These are phyloP conservation scores for Wickerhamomyces strasburgensis DNA, from an alignment of 805 yeast genomes.

Conservation along the genomic window DNA sequence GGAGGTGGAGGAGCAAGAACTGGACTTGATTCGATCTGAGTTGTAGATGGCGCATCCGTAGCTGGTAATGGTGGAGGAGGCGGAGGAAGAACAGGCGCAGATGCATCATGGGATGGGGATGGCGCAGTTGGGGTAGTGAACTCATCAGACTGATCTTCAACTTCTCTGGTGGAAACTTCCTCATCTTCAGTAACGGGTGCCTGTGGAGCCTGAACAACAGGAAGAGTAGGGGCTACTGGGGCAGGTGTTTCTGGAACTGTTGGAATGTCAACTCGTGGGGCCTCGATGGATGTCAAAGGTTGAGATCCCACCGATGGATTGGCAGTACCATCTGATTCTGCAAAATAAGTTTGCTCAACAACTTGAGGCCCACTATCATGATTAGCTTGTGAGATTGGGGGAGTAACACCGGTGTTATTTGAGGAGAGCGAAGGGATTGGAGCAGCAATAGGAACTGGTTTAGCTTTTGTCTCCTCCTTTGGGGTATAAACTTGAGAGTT, in stretches of 20 bases:
- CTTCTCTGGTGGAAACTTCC: background rate
- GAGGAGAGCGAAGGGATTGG: constrained; percentile 24
- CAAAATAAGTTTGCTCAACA: background rate
- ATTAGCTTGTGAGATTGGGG: constrained; percentile 3
- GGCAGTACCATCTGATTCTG: too few species aligned
- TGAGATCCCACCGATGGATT: too few species aligned
- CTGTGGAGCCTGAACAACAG: constrained; percentile 1
- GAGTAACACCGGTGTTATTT: constrained; percentile 7
- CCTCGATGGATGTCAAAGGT: too few species aligned
- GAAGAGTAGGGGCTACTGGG: constrained; percentile 7
- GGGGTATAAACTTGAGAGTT: constrained; percentile 18
- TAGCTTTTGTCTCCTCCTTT: constrained; percentile 17
- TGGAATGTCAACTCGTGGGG: too few species aligned
- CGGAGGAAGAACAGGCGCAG: constrained; percentile 28
- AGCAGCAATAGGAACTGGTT: constrained; percentile 23
- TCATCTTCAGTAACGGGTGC: background rate
- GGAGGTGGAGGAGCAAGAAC: constrained; percentile 10
- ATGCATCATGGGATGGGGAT: constrained; percentile 24
- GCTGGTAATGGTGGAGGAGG: constrained; percentile 34
- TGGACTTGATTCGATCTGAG: constrained; percentile 29
- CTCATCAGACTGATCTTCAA: constrained; percentile 9
- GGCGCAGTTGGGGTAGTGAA: constrained; percentile 23
- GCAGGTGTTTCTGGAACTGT: too few species aligned
- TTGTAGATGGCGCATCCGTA: constrained; percentile 22
- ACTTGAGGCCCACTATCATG: constrained; percentile 7